Base-by-base conservation (phyloP, 2,329 filamentous ascomycete species). In the Fusarium drepaniforme region DNA sequence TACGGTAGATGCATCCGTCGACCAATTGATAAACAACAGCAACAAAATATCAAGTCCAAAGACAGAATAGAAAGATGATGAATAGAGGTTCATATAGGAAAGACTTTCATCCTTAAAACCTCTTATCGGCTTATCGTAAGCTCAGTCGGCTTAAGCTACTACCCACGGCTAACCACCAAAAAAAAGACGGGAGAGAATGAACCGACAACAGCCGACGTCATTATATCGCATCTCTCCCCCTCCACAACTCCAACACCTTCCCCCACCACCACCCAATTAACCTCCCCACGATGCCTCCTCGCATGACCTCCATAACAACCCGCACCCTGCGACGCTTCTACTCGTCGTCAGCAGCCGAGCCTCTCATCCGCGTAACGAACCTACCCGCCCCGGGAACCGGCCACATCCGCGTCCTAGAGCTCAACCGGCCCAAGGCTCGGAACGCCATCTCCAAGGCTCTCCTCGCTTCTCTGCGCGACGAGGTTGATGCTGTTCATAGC, bases 391-490 rank as follows among this genome's bases (percentile, higher is more conserved):
- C 95, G 1, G 90, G 93, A 80, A 91, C 91, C 21, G 97, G 96
- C 75, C 93, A 93, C 85, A 97, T 98, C 84, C 93, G 95, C 69
- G 89, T 98, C 75, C 91, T 98, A 67, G 93, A 96, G 72, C 90
- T 99, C 76, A 97, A 98, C 85, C 90, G 95, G 5, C 95, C 95
- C 1, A 83, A 90, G 11, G 93, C 96, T 40, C 93, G 96, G 80
- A 99, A 99, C 84, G 97, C 97, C 76, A 94, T 99, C 81, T 98
- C 96, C 0, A 89, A 88, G 68, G 90, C 92, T 67, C 88, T 99
- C 42, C 89, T 99, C 62, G 84, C 90, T 5, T 89, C 93, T 58
- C 88, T 99, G 67, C 89, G 90, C 61, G 87, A 89, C 49, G 90
- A 98, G 80, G 88, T 98, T 66, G 90, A 94, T 78, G 88, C 89